Percentiles rank a stretch among this genome's conserved stretches.
Conservation (phyloP, 2,329 filamentous ascomycete genomes). For the Ophiostoma tasmaniense region DNA sequence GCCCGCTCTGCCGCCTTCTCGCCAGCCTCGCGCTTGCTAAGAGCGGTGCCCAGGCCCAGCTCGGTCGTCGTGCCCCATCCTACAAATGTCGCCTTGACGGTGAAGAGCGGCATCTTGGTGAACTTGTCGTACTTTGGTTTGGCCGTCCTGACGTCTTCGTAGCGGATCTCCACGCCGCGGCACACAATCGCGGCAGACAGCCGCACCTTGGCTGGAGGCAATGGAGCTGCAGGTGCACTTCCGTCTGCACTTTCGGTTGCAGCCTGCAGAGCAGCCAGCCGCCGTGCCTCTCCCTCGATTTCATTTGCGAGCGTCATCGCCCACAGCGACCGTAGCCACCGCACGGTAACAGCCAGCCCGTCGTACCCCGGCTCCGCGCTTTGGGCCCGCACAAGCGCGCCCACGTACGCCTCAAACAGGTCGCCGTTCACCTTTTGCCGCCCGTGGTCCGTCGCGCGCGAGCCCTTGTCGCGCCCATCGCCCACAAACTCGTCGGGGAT, state of each 20-base stretch:
- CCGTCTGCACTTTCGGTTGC: neutral
- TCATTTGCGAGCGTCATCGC: constrained; percentile 51
- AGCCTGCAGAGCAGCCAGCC: neutral
- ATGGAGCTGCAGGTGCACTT: neutral
- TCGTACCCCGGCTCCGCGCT: constrained; percentile 23
- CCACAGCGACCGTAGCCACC: constrained; percentile 74
- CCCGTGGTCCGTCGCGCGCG: constrained; percentile 39
- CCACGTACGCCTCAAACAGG: constrained; percentile 85
- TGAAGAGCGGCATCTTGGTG: constrained; percentile 48
- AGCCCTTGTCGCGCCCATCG: constrained; percentile 30
- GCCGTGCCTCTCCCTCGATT: constrained; percentile 37
- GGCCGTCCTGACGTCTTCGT: constrained; percentile 44
- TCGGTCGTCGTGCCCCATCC: constrained; percentile 59
- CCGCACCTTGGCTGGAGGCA: constrained; percentile 39
- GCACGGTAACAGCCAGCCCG: constrained; percentile 52
- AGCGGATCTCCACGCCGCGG: constrained; percentile 51
- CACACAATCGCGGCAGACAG: constrained; percentile 45
- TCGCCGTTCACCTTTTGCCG: constrained; percentile 71
- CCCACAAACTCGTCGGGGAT: constrained; percentile 42
- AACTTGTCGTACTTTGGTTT: constrained; percentile 43
- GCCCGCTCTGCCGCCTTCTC: constrained; percentile 56
- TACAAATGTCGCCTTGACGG: constrained; percentile 55
- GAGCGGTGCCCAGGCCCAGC: constrained; percentile 54
- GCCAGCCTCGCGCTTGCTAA: constrained; percentile 62
- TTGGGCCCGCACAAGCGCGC: constrained; percentile 59